Base-by-base conservation (phyloP, 257 asterid genomes). In the Fraxinus cuspidata region DNA sequence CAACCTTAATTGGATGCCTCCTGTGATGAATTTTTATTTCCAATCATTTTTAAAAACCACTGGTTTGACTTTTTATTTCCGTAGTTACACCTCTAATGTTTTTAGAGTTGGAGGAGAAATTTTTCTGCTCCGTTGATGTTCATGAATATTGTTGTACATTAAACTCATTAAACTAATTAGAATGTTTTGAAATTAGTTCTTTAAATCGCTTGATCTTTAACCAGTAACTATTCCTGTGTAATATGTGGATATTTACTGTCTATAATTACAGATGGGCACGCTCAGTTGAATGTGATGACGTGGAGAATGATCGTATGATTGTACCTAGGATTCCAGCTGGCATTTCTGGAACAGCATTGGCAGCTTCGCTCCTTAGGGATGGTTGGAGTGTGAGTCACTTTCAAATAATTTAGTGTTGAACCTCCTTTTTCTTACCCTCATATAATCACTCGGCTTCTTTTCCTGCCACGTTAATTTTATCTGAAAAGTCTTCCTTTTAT, bases 291-390 rank as follows among this genome's bases (percentile, higher is more conserved):
- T 37, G 42, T 37, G 42, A 37, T 37, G 7, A 89, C 42, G 85
- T 63, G 72, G 96, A 71, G 83, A 89, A 87, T 82, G 93, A 87
- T 83, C 91, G 79, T 73, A 89, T 92, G 80, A 85, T 90, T 77
- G 85, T 90, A 81, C 97, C 98, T 23, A 84, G 79, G 74, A 77
- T 93, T 80, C 98, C 99, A 5, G 74, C 81, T 28, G 99, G 98
- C 34, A 88, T 95, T 82, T 95, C 99, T 25, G 99, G 97, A 81
- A 93, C 99, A 21, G 97, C 99, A 63, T 86, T 93, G 79, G 98
- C 99, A 23, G 97, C 98, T 78, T 89, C 99, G 71, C 98, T 95
- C 82, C 93, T 95, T 77, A 92, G 98, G 77, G 98, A 93, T 67
- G 99, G 99, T 80, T 95, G 99, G 99, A 89, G 92, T 83, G 98